Evolutionary conservation across 2,329 filamentous ascomycete genomes (phyloP).

Genomic region (Cladosporium halotolerans): DNA sequence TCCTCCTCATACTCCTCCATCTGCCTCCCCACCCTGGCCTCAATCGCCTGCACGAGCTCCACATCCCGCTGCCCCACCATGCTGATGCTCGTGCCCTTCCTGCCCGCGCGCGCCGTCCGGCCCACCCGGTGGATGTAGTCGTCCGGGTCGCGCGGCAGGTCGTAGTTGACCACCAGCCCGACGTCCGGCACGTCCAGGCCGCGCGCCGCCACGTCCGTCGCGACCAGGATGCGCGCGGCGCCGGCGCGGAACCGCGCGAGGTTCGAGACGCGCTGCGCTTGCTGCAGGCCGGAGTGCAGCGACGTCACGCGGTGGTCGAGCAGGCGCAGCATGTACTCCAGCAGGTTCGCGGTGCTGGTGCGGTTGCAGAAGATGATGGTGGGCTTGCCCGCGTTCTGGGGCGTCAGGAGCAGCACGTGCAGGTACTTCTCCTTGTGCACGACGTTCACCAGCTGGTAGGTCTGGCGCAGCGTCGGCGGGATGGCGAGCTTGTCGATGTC

Average conservation of each 20-base stretch:
- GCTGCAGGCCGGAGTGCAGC: constrained; percentile 79
- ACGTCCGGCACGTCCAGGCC: constrained; percentile 95
- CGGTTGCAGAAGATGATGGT: constrained; percentile 94
- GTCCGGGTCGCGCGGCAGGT: constrained; percentile 90
- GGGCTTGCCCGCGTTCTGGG: constrained; percentile 66
- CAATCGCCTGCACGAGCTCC: constrained; percentile 82
- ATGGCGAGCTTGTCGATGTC: constrained; percentile 68
- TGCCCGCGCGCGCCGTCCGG: constrained; percentile 86
- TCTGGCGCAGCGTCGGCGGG: constrained; percentile 73
- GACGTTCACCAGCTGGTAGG: constrained; percentile 79
- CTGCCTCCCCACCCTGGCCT: constrained; percentile 69
- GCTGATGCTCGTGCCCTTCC: constrained; percentile 74
- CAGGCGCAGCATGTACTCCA: constrained; percentile 80
- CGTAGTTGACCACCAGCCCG: constrained; percentile 85
- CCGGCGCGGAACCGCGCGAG: constrained; percentile 84
- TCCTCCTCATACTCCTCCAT: constrained; percentile 85
- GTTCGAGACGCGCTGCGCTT: constrained; percentile 79
- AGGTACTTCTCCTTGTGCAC: constrained; percentile 94
- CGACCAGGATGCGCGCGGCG: constrained; percentile 82
- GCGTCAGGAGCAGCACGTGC: constrained; percentile 78
- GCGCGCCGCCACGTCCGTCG: constrained; percentile 88
- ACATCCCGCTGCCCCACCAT: constrained; percentile 92
- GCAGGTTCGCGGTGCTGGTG: constrained; percentile 77
- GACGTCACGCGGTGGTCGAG: constrained; percentile 87
- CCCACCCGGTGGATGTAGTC: constrained; percentile 97